Percentiles rank a stretch among this genome's conserved stretches.
These are phyloP conservation scores for Gyromitra esculenta DNA, from an alignment of 2,329 filamentous ascomycete genomes.

Conservation along the genomic window DNA sequence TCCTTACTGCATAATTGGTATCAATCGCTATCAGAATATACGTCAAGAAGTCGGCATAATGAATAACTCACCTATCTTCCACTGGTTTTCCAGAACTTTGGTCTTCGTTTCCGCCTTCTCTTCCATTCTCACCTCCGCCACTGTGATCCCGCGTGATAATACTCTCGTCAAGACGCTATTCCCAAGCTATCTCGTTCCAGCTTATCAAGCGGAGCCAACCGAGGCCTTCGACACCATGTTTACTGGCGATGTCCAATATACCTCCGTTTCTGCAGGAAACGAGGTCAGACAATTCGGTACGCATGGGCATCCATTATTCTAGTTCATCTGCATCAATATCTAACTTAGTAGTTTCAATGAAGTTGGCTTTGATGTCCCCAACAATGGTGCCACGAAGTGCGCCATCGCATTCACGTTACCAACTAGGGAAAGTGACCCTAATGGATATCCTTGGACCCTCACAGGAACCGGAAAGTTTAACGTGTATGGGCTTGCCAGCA, in stretches of 20 bases:
- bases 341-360: not conserved
- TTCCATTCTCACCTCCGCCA: not conserved
- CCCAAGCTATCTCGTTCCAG: constrained; percentile 44
- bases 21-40: not conserved
- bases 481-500: constrained; percentile 24
- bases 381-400: constrained; percentile 1
- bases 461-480: constrained; percentile 36
- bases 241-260: constrained; percentile 17
- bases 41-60: constrained; percentile 13
- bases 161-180: not conserved
- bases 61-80: not conserved
- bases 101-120: not conserved
- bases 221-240: constrained; percentile 2
- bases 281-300: constrained; percentile 15
- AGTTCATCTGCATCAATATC: not conserved
- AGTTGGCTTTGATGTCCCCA: constrained; percentile 51
- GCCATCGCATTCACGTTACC: constrained; percentile 35
- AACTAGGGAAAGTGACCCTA: not conserved
- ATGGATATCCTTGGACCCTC: constrained; percentile 36
- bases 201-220: constrained; percentile 25
- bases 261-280: not conserved
- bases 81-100: constrained; percentile 21
- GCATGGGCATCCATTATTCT: constrained; percentile 2
- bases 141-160: not conserved
- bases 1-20: not conserved